These are phyloP conservation scores for Clarireedia homoeocarpa DNA, from an alignment of 2,329 filamentous ascomycete species.

Conservation along the genomic window DNA sequence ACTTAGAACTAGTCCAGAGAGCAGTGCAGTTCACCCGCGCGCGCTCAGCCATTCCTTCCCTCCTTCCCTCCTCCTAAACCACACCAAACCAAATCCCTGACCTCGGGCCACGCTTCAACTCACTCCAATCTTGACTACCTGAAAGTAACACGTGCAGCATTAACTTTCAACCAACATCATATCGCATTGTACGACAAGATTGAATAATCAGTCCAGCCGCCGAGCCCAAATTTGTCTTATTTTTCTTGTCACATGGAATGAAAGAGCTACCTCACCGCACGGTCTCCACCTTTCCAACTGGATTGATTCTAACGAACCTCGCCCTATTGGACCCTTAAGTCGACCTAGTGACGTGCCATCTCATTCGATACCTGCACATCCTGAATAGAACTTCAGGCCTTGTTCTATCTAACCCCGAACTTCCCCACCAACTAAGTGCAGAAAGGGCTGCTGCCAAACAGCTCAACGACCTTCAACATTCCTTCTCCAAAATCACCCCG, in stretches of 20 bases:
- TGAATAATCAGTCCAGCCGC: neutral
- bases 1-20: too few relatives aligned
- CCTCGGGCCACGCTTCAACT: neutral
- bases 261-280: slow-evolving; percentile 3
- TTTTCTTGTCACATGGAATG: slow-evolving; percentile 10
- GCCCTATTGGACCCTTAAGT: slow-evolving; percentile 1
- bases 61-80: neutral
- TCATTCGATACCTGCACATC: slow-evolving; percentile 4
- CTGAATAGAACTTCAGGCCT: neutral
- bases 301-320: slow-evolving; percentile 1
- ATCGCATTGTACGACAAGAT: slow-evolving; percentile 3
- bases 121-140: neutral
- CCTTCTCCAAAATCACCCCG: slow-evolving; percentile 58
- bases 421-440: slow-evolving; percentile 11
- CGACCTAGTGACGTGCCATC: slow-evolving; percentile 10
- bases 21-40: too few relatives aligned
- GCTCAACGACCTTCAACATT: slow-evolving; percentile 81
- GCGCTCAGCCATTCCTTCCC: neutral
- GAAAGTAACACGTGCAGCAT: neutral
- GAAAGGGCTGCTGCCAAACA: slow-evolving; percentile 61
- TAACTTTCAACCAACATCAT: slow-evolving; percentile 6
- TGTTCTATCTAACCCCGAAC: slow-evolving; percentile 5
- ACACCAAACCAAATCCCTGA: too few relatives aligned
- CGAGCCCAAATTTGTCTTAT: slow-evolving; percentile 1
- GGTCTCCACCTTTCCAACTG: slow-evolving; percentile 5